Evolutionary conservation across 2,329 filamentous ascomycete genomes (phyloP).

Genomic region (Clonostachys chloroleuca): DNA sequence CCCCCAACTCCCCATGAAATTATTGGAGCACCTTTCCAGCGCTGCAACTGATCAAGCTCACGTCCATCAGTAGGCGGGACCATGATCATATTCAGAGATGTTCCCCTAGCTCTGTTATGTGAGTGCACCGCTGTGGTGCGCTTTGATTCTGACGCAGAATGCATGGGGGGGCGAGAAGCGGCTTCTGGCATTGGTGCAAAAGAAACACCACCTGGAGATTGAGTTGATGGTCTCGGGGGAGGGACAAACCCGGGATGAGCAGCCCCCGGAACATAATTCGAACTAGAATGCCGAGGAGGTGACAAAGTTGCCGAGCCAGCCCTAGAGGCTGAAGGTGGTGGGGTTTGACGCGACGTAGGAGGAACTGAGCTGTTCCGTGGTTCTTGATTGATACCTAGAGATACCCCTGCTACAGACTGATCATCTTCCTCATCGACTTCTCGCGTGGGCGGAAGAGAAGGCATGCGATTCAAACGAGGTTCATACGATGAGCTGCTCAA

Average conservation of each 20-base stretch:
- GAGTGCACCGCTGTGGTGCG: constrained; percentile 8
- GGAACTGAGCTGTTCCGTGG: constrained; percentile 32
- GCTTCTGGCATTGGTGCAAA: too few relatives aligned
- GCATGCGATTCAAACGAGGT: constrained; percentile 45
- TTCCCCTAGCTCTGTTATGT: constrained; percentile 37
- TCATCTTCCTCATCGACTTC: constrained; percentile 58
- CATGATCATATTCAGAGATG: constrained; percentile 52
- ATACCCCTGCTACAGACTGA: constrained; percentile 7
- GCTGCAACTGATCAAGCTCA: constrained; percentile 71
- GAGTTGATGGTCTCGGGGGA: constrained; percentile 41
- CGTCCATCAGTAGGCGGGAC: constrained; percentile 61
- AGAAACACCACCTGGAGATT: too few relatives aligned
- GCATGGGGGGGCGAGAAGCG: constrained; percentile 6
- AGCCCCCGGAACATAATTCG: constrained; percentile 44
- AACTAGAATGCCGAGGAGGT: constrained; percentile 48
- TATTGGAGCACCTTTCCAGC: constrained; percentile 87
- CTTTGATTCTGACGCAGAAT: constrained; percentile 34
- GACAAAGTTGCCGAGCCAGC: constrained; percentile 41
- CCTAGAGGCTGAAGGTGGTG: constrained; percentile 35
- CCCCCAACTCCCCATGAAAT: constrained; percentile 89
- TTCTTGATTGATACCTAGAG: constrained; percentile 10
- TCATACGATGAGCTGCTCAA: constrained; percentile 51
- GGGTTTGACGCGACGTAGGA: constrained; percentile 35
- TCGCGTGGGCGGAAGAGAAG: constrained; percentile 55
- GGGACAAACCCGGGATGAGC: constrained; percentile 40